These are phyloP conservation scores for Theobroma cacao DNA, from an alignment of 345 rosid genomes.

Conservation along the genomic window DNA sequence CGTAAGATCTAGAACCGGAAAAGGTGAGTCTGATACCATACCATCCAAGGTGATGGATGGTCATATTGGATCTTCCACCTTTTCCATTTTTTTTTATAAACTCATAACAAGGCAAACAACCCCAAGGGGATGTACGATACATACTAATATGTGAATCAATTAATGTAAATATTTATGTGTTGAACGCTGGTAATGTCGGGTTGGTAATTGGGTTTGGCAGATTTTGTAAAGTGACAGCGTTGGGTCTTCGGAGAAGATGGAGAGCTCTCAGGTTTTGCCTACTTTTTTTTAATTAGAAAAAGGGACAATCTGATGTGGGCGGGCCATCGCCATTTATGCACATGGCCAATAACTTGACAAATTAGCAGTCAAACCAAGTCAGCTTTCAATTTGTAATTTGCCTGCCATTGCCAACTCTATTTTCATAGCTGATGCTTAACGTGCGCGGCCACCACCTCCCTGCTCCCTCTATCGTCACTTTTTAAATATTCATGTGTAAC, in stretches of 20 bases:
- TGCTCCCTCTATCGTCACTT: too few species aligned
- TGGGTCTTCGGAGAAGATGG: neutral
- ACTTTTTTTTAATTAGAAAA: neutral
- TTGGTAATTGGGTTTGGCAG: neutral
- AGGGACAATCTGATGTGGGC: neutral
- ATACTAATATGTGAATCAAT: too few species aligned
- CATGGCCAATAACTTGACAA: neutral
- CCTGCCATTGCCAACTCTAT: neutral
- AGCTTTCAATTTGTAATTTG: neutral
- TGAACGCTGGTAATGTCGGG: neutral
- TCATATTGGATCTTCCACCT: too few species aligned
- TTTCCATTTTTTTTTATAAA: too few species aligned
- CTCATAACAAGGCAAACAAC: too few species aligned
- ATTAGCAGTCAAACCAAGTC: constrained; percentile 5
- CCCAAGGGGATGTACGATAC: too few species aligned
- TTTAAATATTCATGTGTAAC: too few species aligned
- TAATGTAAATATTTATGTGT: neutral
- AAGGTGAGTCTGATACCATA: too few species aligned
- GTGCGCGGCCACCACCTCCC: neutral
- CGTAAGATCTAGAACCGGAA: too few species aligned
- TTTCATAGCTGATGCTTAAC: neutral
- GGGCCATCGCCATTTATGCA: neutral
- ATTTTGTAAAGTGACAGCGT: too few species aligned
- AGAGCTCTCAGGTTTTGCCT: neutral
- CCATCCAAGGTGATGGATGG: too few species aligned